Conservation (phyloP, 176 grass and related monocot genomes). For the Elymus sibiricus region DNA sequence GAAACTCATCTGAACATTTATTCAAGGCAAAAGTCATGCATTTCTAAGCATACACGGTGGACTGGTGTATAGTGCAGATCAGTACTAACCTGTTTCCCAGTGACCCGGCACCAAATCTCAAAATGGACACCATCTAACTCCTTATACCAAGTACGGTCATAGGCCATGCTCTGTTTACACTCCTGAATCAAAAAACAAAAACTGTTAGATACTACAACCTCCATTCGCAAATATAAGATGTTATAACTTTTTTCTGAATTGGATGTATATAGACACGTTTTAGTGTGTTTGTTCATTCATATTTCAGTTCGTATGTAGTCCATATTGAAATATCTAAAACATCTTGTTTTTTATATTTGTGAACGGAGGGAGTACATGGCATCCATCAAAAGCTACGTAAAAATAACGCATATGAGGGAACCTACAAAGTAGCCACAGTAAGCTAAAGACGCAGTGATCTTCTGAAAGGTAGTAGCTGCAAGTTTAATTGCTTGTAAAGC, state of each 20-base stretch:
- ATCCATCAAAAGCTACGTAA: background rate
- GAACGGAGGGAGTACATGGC: background rate
- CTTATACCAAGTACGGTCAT: background rate
- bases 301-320: too few relatives aligned
- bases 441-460: background rate
- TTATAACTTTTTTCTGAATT: too few relatives aligned
- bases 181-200: background rate
- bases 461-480: background rate
- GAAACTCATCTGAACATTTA: constrained; percentile 1
- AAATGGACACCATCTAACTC: background rate
- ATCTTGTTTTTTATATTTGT: too few relatives aligned
- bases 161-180: background rate
- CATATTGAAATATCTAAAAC: background rate
- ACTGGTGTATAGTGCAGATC: background rate
- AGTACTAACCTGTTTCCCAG: background rate
- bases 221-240: background rate
- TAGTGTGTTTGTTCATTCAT: too few relatives aligned
- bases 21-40: background rate
- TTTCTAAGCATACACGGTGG: background rate
- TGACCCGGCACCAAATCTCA: background rate
- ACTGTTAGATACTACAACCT: too few relatives aligned
- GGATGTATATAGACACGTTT: too few relatives aligned
- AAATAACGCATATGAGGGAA: background rate
- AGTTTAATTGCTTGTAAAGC: background rate
- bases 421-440: background rate